A percentile compares a stretch with the other conserved stretches of the same genome.
Evolutionary conservation across 2,329 filamentous ascomycete species (phyloP).

Genomic region (Helminthosporium solani): DNA sequence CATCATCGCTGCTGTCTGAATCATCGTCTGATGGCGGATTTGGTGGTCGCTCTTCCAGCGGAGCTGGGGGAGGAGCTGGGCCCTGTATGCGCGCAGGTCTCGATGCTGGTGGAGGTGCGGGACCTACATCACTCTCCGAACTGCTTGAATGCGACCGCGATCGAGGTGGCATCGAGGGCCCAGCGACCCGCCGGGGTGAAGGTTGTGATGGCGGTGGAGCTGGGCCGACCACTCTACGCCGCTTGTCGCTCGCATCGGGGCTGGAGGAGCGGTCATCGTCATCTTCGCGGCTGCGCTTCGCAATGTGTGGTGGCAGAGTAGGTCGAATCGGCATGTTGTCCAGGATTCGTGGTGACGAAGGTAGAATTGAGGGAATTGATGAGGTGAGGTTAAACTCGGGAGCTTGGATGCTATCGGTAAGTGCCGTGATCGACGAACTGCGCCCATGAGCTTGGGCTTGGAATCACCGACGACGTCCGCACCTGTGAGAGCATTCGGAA

Average conservation of each 20-base stretch:
- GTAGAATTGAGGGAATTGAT: neutral
- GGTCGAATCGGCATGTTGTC: slow-evolving; percentile 68
- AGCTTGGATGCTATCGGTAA: slow-evolving; percentile 25
- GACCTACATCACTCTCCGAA: slow-evolving; percentile 29
- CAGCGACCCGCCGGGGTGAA: slow-evolving; percentile 45
- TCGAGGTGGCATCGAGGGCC: slow-evolving; percentile 55
- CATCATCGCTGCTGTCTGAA: slow-evolving; percentile 44
- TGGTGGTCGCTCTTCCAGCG: slow-evolving; percentile 48
- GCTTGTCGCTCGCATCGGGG: slow-evolving; percentile 50
- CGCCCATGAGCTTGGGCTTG: slow-evolving; percentile 23
- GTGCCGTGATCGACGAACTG: slow-evolving; percentile 14
- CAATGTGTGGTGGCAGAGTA: slow-evolving; percentile 65
- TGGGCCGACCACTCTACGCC: slow-evolving; percentile 56
- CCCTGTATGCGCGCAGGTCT: slow-evolving; percentile 49
- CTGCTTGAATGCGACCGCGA: slow-evolving; percentile 26
- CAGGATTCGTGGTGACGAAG: slow-evolving; percentile 2
- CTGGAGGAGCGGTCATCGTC: slow-evolving; percentile 44
- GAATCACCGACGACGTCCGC: slow-evolving; percentile 2
- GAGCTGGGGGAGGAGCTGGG: slow-evolving; percentile 55
- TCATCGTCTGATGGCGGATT: slow-evolving; percentile 40
- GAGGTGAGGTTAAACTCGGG: slow-evolving; percentile 4
- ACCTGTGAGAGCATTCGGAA: neutral
- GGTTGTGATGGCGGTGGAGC: slow-evolving; percentile 51
- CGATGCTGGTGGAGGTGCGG: slow-evolving; percentile 45
- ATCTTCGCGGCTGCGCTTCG: slow-evolving; percentile 53